phyloP scores from a whole-genome alignment of 2,329 filamentous ascomycete species.

The Neofusicoccum cordaticola region DNA sequence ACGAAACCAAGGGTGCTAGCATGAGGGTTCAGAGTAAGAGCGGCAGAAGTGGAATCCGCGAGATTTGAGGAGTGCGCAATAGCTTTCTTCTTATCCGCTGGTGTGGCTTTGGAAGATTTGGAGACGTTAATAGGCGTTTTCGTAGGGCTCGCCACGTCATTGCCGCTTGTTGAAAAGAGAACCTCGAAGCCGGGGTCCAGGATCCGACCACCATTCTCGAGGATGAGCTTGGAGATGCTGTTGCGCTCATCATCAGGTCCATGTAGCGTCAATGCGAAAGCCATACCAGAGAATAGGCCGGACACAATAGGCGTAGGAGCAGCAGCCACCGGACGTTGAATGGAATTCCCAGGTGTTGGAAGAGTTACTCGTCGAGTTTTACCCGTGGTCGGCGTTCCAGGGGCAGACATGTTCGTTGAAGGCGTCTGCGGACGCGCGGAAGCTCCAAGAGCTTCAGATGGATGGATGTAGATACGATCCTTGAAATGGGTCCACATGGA shows the following conservation, averaged over 20 bases:
- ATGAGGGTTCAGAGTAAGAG: conserved; percentile 54
- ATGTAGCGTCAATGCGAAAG: conserved; percentile 77
- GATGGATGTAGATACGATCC: conserved; percentile 35
- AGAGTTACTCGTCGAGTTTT: conserved; percentile 39
- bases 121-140: conserved; percentile 1
- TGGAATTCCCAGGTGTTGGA: conserved; percentile 19
- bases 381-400: conserved; percentile 46
- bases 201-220: conserved; percentile 68
- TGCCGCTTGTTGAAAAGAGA: conserved; percentile 60
- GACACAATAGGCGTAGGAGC: conserved; percentile 27
- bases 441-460: background rate
- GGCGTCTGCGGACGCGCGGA: conserved; percentile 13
- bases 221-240: conserved; percentile 61
- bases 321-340: conserved; percentile 29
- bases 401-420: conserved; percentile 11
- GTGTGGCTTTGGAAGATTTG: background rate
- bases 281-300: conserved; percentile 74
- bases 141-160: conserved; percentile 19
- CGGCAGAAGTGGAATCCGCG: background rate
- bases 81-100: background rate
- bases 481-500: conserved; percentile 43
- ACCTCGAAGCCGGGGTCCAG: conserved; percentile 75
- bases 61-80: background rate
- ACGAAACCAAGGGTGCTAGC: conserved; percentile 67
- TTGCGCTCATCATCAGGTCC: conserved; percentile 54